Evolutionary conservation across 2,329 filamentous ascomycete genomes (phyloP).

Genomic region (Elsinoe fawcettii): DNA sequence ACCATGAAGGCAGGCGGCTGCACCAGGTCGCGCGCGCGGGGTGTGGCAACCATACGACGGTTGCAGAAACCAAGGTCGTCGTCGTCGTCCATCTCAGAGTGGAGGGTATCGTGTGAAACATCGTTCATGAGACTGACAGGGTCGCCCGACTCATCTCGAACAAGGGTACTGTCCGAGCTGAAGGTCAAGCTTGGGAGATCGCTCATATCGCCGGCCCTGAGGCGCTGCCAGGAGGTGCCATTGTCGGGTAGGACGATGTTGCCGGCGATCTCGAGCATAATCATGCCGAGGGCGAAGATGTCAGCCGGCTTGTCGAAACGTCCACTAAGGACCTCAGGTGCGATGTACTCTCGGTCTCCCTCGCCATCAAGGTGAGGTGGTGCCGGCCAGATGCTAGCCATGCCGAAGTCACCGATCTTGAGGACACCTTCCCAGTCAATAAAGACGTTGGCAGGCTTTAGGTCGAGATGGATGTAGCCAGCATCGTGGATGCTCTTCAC

Average conservation of each 20-base stretch:
- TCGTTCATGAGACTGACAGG: constrained; percentile 30
- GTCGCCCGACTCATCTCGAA: constrained; percentile 67
- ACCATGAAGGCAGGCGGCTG: constrained; percentile 82
- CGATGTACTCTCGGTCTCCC: constrained; percentile 93
- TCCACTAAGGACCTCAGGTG: constrained; percentile 81
- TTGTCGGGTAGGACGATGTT: constrained; percentile 94
- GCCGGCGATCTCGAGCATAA: constrained; percentile 87
- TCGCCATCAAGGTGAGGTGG: constrained; percentile 73
- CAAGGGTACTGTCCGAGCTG: constrained; percentile 61
- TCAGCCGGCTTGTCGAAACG: constrained; percentile 86
- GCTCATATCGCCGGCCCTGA: constrained; percentile 81
- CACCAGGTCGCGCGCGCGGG: constrained; percentile 43
- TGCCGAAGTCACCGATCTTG: constrained; percentile 80
- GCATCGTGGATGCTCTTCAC: constrained; percentile 82
- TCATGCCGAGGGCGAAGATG: constrained; percentile 87
- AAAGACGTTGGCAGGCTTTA: constrained; percentile 79
- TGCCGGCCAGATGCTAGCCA: constrained; percentile 73
- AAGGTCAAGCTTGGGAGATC: constrained; percentile 83
- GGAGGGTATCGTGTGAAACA: constrained; percentile 5
- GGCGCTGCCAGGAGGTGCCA: constrained; percentile 79
- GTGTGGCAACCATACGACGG: constrained; percentile 20
- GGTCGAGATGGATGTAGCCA: constrained; percentile 75
- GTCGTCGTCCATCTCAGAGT: constrained; percentile 28
- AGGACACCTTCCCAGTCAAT: constrained; percentile 73
- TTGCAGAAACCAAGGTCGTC: constrained; percentile 22